These are phyloP conservation scores for Erythrophleum fordii DNA, from an alignment of 306 rosid genomes.

Conservation along the genomic window DNA sequence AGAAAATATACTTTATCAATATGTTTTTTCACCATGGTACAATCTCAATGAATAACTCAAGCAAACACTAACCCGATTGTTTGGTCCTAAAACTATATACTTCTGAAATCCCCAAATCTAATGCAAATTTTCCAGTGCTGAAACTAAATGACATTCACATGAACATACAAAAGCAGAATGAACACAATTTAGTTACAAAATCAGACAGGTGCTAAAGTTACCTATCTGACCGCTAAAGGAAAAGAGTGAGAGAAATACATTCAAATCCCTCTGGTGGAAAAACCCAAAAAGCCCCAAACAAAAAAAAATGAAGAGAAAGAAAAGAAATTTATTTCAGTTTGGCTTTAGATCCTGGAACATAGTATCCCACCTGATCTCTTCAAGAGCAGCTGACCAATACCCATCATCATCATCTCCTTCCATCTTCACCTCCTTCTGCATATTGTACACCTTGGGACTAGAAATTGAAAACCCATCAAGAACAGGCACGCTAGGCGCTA, in stretches of 20 bases:
- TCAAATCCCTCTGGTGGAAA: constrained; percentile 42
- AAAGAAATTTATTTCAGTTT: constrained; percentile 51
- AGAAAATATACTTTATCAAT: constrained; percentile 10
- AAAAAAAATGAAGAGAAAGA: not conserved
- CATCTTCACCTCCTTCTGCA: constrained; percentile 49
- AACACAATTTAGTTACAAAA: constrained; percentile 37
- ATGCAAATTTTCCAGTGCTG: no score
- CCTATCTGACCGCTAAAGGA: constrained; percentile 14
- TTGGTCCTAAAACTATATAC: no score
- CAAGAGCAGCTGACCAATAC: constrained; percentile 73
- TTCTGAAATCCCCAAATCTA: no score
- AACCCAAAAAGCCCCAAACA: constrained; percentile 39
- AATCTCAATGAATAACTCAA: constrained; percentile 29
- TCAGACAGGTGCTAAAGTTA: constrained; percentile 39
- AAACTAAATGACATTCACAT: no score
- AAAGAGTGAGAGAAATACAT: constrained; percentile 15
- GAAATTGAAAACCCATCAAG: constrained; percentile 55
- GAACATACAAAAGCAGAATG: constrained; percentile 33
- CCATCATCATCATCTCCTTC: constrained; percentile 51
- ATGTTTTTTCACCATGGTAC: constrained; percentile 8
- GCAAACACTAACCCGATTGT: not conserved
- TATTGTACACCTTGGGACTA: constrained; percentile 62
- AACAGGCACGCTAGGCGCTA: constrained; percentile 35
- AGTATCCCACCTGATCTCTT: constrained; percentile 91
- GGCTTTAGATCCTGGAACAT: constrained; percentile 93